phyloP scores from a whole-genome alignment of 2,329 filamentous ascomycete species.

The Exophiala sideris region DNA sequence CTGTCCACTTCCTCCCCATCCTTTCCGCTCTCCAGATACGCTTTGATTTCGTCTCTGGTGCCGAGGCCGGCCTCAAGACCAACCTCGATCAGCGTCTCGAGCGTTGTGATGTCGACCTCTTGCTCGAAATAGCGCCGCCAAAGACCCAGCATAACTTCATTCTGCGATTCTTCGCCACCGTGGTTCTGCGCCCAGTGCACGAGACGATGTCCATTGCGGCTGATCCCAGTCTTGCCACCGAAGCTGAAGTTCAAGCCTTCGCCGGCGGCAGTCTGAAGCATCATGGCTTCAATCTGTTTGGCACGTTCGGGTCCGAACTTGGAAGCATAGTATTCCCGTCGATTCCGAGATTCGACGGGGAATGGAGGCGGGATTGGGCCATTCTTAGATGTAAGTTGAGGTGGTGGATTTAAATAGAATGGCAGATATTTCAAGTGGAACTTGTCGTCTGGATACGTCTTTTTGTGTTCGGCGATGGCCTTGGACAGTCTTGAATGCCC shows the following conservation, averaged over 20 bases:
- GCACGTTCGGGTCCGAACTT: slow-evolving; percentile 64
- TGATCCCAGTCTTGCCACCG: slow-evolving; percentile 69
- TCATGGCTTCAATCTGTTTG: slow-evolving; percentile 55
- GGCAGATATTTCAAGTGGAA: slow-evolving; percentile 74
- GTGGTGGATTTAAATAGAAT: slow-evolving; percentile 72
- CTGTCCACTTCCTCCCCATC: slow-evolving; percentile 58
- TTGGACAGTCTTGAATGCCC: slow-evolving; percentile 71
- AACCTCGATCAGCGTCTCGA: slow-evolving; percentile 51
- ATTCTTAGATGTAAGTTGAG: slow-evolving; percentile 49
- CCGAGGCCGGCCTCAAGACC: slow-evolving; percentile 51
- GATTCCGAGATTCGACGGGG: slow-evolving; percentile 49
- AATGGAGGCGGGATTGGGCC: slow-evolving; percentile 57
- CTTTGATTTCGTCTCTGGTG: slow-evolving; percentile 46
- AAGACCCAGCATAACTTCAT: slow-evolving; percentile 58
- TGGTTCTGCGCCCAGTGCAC: slow-evolving; percentile 65
- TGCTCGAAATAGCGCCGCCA: slow-evolving; percentile 66
- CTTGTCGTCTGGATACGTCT: slow-evolving; percentile 63
- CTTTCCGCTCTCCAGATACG: slow-evolving; percentile 53
- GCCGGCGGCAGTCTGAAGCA: slow-evolving; percentile 56
- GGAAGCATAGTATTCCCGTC: slow-evolving; percentile 55
- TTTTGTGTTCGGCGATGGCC: slow-evolving; percentile 66
- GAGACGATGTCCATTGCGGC: slow-evolving; percentile 73
- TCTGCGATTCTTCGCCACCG: slow-evolving; percentile 51
- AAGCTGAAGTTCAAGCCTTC: slow-evolving; percentile 73
- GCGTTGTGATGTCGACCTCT: slow-evolving; percentile 61